Base-by-base conservation (phyloP, 257 asterid species). In the Cinchona pubescens region DNA sequence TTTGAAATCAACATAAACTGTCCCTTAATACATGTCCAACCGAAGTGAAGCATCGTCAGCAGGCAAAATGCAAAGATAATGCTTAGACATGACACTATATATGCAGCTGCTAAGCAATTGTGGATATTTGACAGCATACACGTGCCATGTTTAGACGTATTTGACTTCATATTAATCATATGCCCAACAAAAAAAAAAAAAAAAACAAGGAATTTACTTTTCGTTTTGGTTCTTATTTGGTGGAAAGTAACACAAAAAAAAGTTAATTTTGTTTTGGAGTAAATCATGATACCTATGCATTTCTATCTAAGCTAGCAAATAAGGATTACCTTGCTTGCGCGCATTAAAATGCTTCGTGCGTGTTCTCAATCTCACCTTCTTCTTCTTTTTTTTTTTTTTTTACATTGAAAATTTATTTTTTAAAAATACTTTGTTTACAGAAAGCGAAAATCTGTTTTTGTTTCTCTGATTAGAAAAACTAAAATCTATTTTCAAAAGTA, bases 1-100 rank as follows among this genome's bases (percentile, higher is more conserved):
- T 58, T 72, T 72, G 58, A 72, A 38, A 72, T 72, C 67, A 37
- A 43, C 59, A 21, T 46, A 43, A 74, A 13, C 16, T 63, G 71
- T 74, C 71, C 45, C 64, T 32, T 74, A 48, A 46, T 49, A 35
- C 58, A 45, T 46, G 65, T 48, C 78, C 43, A 42, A 60, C 21
- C 53, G 42, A 43, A 34, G 42, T 42, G 64, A 64, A 64, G 72
- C 69, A 25, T 9, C 69, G 15, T 9, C 42, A 63, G 72, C 55
- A 64, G 78, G 51, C 62, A 74, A 68, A 74, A 45, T 27, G 38
- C 71, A 49, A 29, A 49, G 30, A 34, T 46, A 35, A 12, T 49
- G 55, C n/a, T 23, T 59, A 75, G 78, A 75, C 78, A 75, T 64
- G 72, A 64, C 78, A 75, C 51, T 68, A 64, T 75, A 48, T 49